Conservation (phyloP, 305 asterid genomes). For the Fraxinus ornus region DNA sequence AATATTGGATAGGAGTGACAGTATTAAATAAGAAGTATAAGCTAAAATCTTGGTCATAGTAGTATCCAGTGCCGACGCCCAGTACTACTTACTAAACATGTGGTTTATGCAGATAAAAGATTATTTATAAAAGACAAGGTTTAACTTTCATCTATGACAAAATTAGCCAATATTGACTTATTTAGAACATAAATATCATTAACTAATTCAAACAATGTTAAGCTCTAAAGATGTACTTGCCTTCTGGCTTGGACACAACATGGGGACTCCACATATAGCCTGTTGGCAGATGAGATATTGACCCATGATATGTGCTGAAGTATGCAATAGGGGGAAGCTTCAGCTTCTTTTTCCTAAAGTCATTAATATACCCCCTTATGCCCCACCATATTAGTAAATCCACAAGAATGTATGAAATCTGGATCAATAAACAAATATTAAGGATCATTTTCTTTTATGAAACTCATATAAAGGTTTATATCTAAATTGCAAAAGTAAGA, state of each 20-base stretch:
- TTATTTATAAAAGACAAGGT: background rate
- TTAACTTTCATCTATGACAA: background rate
- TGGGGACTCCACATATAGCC: conserved; percentile 99
- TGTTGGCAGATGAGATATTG: conserved; percentile 94
- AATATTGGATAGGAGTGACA: background rate
- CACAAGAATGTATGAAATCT: conserved; percentile 95
- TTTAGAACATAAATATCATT: background rate
- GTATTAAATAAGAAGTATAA: background rate
- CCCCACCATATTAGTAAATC: conserved; percentile 99
- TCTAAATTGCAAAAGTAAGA: conserved; percentile 12
- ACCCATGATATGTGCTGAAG: conserved; percentile 89
- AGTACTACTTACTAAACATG: background rate
- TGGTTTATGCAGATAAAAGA: conserved; percentile 1
- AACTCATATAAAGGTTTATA: background rate
- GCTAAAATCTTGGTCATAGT: background rate
- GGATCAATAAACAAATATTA: conserved; percentile 38
- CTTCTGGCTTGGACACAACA: conserved; percentile 91
- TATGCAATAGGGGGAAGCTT: conserved; percentile 93
- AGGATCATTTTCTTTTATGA: conserved; percentile 5
- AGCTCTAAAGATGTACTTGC: conserved; percentile 34
- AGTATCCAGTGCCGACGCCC: background rate
- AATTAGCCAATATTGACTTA: background rate
- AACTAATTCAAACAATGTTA: conserved; percentile 1
- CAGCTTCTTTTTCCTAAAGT: conserved; percentile 88
- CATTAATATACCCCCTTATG: conserved; percentile 82